Evolutionary conservation across 2,329 filamentous ascomycete species (phyloP).

Genomic region (Monilinia fructigena): DNA sequence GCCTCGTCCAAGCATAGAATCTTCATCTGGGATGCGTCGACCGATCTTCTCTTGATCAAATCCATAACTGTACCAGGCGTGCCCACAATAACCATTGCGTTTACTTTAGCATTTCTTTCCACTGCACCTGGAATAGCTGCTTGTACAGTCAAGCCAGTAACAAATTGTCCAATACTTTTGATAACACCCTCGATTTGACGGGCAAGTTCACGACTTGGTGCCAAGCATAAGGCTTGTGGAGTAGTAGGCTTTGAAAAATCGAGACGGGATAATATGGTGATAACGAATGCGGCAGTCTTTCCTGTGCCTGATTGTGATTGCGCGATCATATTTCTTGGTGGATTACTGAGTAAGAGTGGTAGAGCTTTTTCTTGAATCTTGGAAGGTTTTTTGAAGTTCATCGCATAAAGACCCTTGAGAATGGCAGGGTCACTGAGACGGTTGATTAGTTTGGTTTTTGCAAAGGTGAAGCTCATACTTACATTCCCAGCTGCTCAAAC

Average conservation of each 20-base stretch:
- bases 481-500: slow-evolving; percentile 87
- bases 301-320: slow-evolving; percentile 99
- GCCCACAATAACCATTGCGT: slow-evolving; percentile 81
- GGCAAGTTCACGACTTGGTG: slow-evolving; percentile 90
- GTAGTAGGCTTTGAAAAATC: slow-evolving; percentile 67
- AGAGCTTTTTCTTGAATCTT: slow-evolving; percentile 97
- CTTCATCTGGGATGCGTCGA: slow-evolving; percentile 70
- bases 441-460: slow-evolving; percentile 23
- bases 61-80: slow-evolving; percentile 94
- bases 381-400: slow-evolving; percentile 92
- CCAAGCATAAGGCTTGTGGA: slow-evolving; percentile 81
- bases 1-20: slow-evolving; percentile 93
- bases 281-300: slow-evolving; percentile 94
- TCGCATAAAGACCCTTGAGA: slow-evolving; percentile 71
- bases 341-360: slow-evolving; percentile 80
- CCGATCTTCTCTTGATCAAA: slow-evolving; percentile 71
- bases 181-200: slow-evolving; percentile 91
- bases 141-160: slow-evolving; percentile 70
- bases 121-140: slow-evolving; percentile 80
- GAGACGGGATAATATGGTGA: slow-evolving; percentile 84
- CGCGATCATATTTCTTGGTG: slow-evolving; percentile 91
- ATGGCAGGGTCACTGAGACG: slow-evolving; percentile 56
- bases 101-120: slow-evolving; percentile 65
- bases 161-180: slow-evolving; percentile 77
- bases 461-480: slow-evolving; percentile 27